Evolutionary conservation across 768 basidiomycete species (phyloP).

Genomic region (Phanerodontia chrysosporium): DNA sequence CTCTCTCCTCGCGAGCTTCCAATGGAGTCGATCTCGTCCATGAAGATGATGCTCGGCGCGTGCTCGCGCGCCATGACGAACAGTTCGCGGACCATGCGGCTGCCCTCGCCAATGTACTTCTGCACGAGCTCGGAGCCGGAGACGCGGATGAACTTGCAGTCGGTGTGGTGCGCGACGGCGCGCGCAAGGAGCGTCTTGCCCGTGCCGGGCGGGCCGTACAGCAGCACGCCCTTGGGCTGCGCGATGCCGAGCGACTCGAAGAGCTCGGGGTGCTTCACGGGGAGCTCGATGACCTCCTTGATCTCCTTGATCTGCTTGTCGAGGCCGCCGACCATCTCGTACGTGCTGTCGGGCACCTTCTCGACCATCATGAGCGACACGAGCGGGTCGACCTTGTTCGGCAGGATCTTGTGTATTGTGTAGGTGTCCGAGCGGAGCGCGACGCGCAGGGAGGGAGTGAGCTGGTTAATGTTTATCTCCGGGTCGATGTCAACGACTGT

Average conservation of each 20-base stretch:
- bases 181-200: slow-evolving; percentile 94
- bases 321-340: slow-evolving; percentile 99
- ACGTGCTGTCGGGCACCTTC: slow-evolving; percentile 98
- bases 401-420: slow-evolving; percentile 93
- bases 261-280: slow-evolving; percentile 95
- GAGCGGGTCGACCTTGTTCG: slow-evolving; percentile 96
- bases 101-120: slow-evolving; percentile 98
- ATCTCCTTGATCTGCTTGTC: slow-evolving; percentile 99
- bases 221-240: slow-evolving; percentile 92
- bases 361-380: slow-evolving; percentile 99
- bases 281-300: slow-evolving; percentile 97
- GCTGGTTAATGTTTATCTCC: slow-evolving; percentile 73
- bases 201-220: slow-evolving; percentile 95
- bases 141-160: slow-evolving; percentile 96
- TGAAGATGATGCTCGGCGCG: slow-evolving; percentile 97
- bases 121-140: slow-evolving; percentile 93
- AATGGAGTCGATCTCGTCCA: slow-evolving; percentile 99
- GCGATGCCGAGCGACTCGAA: slow-evolving; percentile 96
- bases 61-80: slow-evolving; percentile 99
- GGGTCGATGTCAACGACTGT: slow-evolving; percentile 91
- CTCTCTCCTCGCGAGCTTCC: slow-evolving; percentile 86
- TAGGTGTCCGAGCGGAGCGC: slow-evolving; percentile 96
- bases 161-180: slow-evolving; percentile 96
- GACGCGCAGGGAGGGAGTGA: slow-evolving; percentile 86
- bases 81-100: slow-evolving; percentile 92